Conservation (phyloP, 164 flowering plant species). For the Aristolochia californica region DNA sequence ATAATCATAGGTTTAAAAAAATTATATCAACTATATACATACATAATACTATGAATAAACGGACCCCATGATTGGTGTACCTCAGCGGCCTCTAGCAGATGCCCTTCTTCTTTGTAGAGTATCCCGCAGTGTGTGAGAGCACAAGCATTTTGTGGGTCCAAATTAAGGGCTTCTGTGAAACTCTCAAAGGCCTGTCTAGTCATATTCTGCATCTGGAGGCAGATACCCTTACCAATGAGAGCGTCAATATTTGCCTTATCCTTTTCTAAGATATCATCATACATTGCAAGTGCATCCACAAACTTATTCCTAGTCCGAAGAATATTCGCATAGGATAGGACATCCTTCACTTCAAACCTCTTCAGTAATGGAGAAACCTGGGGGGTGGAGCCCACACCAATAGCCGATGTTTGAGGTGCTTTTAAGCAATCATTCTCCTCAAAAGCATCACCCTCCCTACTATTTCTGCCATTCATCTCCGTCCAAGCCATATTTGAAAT, state of each 20-base stretch:
- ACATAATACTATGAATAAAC: too few relatives aligned
- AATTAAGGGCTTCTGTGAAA: slow-evolving; percentile 71
- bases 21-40: not conserved
- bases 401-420: slow-evolving; percentile 23
- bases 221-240: slow-evolving; percentile 89
- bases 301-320: slow-evolving; percentile 91
- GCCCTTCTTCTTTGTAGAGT: slow-evolving; percentile 90
- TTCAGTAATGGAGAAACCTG: slow-evolving; percentile 22
- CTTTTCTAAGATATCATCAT: slow-evolving; percentile 60
- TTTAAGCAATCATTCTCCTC: slow-evolving; percentile 41
- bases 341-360: slow-evolving; percentile 68
- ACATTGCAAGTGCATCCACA: slow-evolving; percentile 74
- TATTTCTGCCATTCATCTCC: slow-evolving; percentile 32
- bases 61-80: slow-evolving; percentile 22
- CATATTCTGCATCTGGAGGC: slow-evolving; percentile 88
- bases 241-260: slow-evolving; percentile 75
- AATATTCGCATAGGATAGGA: slow-evolving; percentile 79
- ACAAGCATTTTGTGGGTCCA: slow-evolving; percentile 89
- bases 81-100: slow-evolving; percentile 91
- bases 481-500: slow-evolving; percentile 31
- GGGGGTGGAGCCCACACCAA: slow-evolving; percentile 22
- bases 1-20: not conserved
- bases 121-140: slow-evolving; percentile 96
- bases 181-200: slow-evolving; percentile 75
- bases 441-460: slow-evolving; percentile 22